Evolutionary conservation across 192 early-diverging fungal species (phyloP), one percentile per base, ranked within the genome.

Genomic region (Coemansia sp.): DNA sequence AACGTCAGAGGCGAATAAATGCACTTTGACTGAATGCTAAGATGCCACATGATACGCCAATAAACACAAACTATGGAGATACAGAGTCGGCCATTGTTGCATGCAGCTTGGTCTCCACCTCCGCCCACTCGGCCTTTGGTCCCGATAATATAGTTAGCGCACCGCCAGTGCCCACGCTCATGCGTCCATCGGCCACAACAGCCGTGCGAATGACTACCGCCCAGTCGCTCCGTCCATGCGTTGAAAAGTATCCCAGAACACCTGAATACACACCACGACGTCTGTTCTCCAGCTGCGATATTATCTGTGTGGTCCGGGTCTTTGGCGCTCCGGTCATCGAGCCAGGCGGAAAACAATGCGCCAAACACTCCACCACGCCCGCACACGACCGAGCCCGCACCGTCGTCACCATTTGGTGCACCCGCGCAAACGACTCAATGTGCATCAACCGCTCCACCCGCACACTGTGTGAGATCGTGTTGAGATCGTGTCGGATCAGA

Each of bases 281-380:
- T 1, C 35, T 58, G 7, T 19, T 55, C 57, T 97, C 94, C 54
- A 96, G 83, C 11, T 71, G 62, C 38, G 91, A 88, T 24, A 98
- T 71, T 4, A 97, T 68, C 51, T 90, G 85, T 37, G 93, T 82
- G 0, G 93, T 92, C 41, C 97, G 85, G 9, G 86, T 70, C 69
- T 98, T 98, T 4, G 97, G 97, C 0, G 97, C 97, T 7, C 97
- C 97, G 0, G 97, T 98, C 95, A 98, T 97, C 0, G 94, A 96
- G 0, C 94, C 94, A 0, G 96, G 96, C 20, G 96, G 96, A 57
- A 98, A 98, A 48, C 90, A 90, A 11, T 84, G 82, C 38, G 79
- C 82, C 14, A 96, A 65, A 2, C 89, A 91, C 26, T 88, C 85
- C 0, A 94, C 87, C 26, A 78, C 78, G 49, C 93, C 69, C 5